A percentile compares a stretch with the other conserved stretches of the same genome.
Conservation (phyloP, 805 yeast genomes). For the Kuraishia molischiana region DNA sequence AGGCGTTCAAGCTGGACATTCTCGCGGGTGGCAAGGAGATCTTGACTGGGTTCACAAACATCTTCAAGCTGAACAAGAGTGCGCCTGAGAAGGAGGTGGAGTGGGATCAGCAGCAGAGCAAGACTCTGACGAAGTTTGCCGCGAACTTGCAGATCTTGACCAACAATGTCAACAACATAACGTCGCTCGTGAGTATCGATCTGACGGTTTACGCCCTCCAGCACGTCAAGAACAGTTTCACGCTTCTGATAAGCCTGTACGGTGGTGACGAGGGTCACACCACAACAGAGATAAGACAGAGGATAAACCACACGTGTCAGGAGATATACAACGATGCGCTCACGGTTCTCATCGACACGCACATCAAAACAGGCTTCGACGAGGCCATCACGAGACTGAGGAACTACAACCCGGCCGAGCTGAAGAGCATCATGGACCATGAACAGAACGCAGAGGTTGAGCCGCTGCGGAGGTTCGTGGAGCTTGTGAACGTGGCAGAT, state of each 20-base stretch:
- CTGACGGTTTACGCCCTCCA: slow-evolving; percentile 63
- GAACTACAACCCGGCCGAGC: slow-evolving; percentile 54
- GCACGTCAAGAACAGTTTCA: slow-evolving; percentile 55
- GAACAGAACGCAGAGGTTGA: slow-evolving; percentile 36
- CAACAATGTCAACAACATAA: slow-evolving; percentile 66
- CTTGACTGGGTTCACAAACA: slow-evolving; percentile 53
- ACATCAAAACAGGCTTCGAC: slow-evolving; percentile 76
- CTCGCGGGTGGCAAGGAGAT: slow-evolving; percentile 41
- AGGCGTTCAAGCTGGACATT: slow-evolving; percentile 29
- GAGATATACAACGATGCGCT: slow-evolving; percentile 63
- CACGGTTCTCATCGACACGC: slow-evolving; percentile 55
- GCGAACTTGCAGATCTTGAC: slow-evolving; percentile 73
- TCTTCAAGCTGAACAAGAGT: slow-evolving; percentile 33
- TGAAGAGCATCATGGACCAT: slow-evolving; percentile 10
- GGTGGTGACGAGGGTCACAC: slow-evolving; percentile 14
- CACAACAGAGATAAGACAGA: slow-evolving; percentile 18
- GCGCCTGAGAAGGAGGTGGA: slow-evolving; percentile 10
- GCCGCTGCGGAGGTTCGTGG: slow-evolving; percentile 81
- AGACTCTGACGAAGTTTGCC: slow-evolving; percentile 54
- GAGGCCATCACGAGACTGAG: slow-evolving; percentile 65
- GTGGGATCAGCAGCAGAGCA: slow-evolving; percentile 17
- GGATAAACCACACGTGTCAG: slow-evolving; percentile 28
- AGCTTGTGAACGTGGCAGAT: slow-evolving; percentile 88
- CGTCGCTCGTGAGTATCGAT: slow-evolving; percentile 71
- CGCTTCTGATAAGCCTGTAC: slow-evolving; percentile 32